Evolutionary conservation across 2,329 filamentous ascomycete genomes (phyloP).

Genomic region (Endoconidiophora laricicola): DNA sequence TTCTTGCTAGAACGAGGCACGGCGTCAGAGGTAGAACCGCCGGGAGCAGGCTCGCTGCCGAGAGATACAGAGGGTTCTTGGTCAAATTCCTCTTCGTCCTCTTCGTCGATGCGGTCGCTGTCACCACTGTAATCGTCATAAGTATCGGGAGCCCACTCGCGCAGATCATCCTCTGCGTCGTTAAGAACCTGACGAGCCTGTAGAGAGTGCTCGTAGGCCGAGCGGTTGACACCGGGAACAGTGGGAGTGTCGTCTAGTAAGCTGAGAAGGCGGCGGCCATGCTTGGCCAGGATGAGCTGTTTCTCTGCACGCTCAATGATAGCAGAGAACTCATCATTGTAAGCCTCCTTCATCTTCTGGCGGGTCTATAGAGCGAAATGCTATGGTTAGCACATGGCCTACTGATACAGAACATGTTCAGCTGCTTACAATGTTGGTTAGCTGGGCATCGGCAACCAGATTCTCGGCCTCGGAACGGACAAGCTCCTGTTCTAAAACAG

Average conservation of each 20-base stretch:
- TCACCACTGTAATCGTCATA: slow-evolving; percentile 17
- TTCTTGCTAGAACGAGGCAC: slow-evolving; percentile 3
- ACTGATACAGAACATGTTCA: neutral
- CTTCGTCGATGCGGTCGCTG: slow-evolving; percentile 10
- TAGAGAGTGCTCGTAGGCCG: slow-evolving; percentile 46
- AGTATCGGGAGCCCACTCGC: slow-evolving; percentile 46
- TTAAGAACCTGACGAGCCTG: slow-evolving; percentile 75
- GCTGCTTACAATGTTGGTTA: slow-evolving; percentile 71
- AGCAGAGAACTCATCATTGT: slow-evolving; percentile 71
- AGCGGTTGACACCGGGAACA: slow-evolving; percentile 64
- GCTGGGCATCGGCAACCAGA: slow-evolving; percentile 85
- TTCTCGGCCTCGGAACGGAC: slow-evolving; percentile 92
- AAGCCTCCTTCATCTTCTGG: slow-evolving; percentile 91
- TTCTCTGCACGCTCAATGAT: slow-evolving; percentile 95
- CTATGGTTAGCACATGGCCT: neutral
- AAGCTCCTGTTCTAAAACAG: slow-evolving; percentile 85
- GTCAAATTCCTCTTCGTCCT: slow-evolving; percentile 7
- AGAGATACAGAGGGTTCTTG: slow-evolving; percentile 6
- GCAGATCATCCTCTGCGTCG: slow-evolving; percentile 78
- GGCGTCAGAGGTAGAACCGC: neutral
- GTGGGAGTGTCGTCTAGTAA: slow-evolving; percentile 81
- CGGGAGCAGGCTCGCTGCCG: neutral
- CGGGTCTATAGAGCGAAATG: slow-evolving; percentile 45
- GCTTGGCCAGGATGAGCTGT: slow-evolving; percentile 82
- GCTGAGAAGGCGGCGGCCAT: slow-evolving; percentile 69